These are phyloP conservation scores for Hymenoscyphus salicellus DNA, from an alignment of 2,329 filamentous ascomycete genomes.

Conservation along the genomic window DNA sequence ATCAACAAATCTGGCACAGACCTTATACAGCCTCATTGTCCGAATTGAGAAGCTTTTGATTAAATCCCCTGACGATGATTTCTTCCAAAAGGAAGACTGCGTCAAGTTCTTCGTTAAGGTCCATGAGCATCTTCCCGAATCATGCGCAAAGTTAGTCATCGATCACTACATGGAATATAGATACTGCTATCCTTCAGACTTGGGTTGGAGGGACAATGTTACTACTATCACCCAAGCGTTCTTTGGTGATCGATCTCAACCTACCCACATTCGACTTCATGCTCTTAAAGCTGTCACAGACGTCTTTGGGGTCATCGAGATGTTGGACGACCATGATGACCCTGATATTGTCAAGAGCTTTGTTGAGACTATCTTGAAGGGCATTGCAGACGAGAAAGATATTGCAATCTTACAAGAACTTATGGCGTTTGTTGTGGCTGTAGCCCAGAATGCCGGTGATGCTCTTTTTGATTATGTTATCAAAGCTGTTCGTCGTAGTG, in stretches of 20 bases:
- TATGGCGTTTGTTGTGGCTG: constrained; percentile 61
- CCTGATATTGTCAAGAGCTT: constrained; percentile 56
- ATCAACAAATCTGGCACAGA: constrained; percentile 29
- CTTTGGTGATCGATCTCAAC: constrained; percentile 59
- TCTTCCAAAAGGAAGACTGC: constrained; percentile 63
- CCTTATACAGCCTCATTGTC: constrained; percentile 32
- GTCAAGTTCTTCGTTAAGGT: constrained; percentile 65
- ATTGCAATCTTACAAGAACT: constrained; percentile 62
- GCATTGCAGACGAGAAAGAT: constrained; percentile 62
- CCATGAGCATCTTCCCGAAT: constrained; percentile 61
- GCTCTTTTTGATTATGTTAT: constrained; percentile 58
- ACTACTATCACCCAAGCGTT: constrained; percentile 59
- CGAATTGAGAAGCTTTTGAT: constrained; percentile 36
- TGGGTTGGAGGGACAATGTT: constrained; percentile 64
- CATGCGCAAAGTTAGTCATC: constrained; percentile 61
- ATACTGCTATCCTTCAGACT: constrained; percentile 69
- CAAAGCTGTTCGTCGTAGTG: constrained; percentile 49
- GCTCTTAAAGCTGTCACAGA: constrained; percentile 58
- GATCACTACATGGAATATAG: constrained; percentile 67
- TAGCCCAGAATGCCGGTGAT: constrained; percentile 58
- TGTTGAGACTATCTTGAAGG: constrained; percentile 58
- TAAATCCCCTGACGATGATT: constrained; percentile 45
- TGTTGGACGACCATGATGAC: constrained; percentile 55
- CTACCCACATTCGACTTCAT: constrained; percentile 59
- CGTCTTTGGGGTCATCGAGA: constrained; percentile 47